These are phyloP conservation scores for Poronia punctata DNA, from an alignment of 495 filamentous ascomycete genomes.

Conservation along the genomic window DNA sequence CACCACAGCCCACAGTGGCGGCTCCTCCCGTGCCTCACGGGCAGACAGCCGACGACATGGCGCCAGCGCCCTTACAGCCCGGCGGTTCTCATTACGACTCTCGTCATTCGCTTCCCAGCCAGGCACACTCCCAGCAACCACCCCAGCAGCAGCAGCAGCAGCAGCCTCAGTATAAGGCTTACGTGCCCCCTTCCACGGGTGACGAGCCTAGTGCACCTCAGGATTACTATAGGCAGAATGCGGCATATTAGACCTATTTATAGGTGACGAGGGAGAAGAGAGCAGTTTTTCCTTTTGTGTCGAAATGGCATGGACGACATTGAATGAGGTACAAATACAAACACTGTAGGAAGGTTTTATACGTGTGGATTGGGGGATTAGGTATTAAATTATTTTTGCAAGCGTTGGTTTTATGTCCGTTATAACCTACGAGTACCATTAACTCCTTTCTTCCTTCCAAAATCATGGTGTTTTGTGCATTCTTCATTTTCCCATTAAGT, in stretches of 20 bases:
- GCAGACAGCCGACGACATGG: constrained; percentile 35
- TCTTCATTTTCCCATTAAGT: too few relatives aligned
- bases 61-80: constrained; percentile 35
- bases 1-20: constrained; percentile 33
- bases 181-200: constrained; percentile 23
- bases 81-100: constrained; percentile 33
- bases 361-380: too few relatives aligned
- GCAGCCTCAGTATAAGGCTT: constrained; percentile 38
- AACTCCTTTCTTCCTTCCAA: too few relatives aligned
- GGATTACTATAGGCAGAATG: constrained; percentile 31
- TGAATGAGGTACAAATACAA: too few relatives aligned
- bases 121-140: constrained; percentile 13
- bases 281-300: too few relatives aligned
- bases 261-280: not conserved
- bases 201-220: constrained; percentile 29
- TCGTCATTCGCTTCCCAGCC: constrained; percentile 35
- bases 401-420: too few relatives aligned
- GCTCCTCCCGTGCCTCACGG: constrained; percentile 38
- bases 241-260: constrained; percentile 16
- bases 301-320: too few relatives aligned
- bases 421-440: too few relatives aligned
- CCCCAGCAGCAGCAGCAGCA: constrained; percentile 8
- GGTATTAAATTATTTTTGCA: too few relatives aligned
- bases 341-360: too few relatives aligned
- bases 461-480: too few relatives aligned